Conservation (phyloP, 805 yeast species). For the Saccharomycopsis sp. region DNA sequence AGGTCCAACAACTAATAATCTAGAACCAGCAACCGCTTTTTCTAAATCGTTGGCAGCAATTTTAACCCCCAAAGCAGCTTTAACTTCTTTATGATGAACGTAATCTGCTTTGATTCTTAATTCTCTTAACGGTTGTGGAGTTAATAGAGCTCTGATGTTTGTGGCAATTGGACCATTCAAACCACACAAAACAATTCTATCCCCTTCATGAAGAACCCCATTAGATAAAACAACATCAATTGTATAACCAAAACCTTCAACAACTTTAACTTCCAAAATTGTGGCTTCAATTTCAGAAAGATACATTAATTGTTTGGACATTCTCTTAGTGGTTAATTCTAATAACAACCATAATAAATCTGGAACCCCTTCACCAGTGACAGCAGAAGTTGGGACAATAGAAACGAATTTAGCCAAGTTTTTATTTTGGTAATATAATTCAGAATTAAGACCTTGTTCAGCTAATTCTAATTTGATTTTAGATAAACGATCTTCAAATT, state of each 20-base stretch:
- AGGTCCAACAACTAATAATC: slow-evolving; percentile 88
- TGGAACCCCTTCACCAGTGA: slow-evolving; percentile 99
- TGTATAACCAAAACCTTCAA: slow-evolving; percentile 98
- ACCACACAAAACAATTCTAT: slow-evolving; percentile 91
- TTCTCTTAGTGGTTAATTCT: slow-evolving; percentile 95
- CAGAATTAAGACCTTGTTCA: slow-evolving; percentile 98
- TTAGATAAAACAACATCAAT: slow-evolving; percentile 97
- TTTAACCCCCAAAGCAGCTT: slow-evolving; percentile 98
- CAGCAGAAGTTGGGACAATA: slow-evolving; percentile 97
- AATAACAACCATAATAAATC: slow-evolving; percentile 92
- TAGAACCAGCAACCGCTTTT: slow-evolving; percentile 98
- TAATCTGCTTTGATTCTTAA: slow-evolving; percentile 94
- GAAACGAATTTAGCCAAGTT: slow-evolving; percentile 91
- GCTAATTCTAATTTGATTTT: slow-evolving; percentile 84
- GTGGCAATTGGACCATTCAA: slow-evolving; percentile 98
- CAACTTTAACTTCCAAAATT: slow-evolving; percentile 91
- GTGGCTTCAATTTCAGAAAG: slow-evolving; percentile 92
- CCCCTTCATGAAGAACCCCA: slow-evolving; percentile 93
- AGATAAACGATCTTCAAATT: slow-evolving; percentile 79
- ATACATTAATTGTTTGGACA: slow-evolving; percentile 98
- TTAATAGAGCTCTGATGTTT: slow-evolving; percentile 85
- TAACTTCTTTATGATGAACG: slow-evolving; percentile 93
- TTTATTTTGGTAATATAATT: slow-evolving; percentile 89
- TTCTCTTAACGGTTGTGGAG: slow-evolving; percentile 97
- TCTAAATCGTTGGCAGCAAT: slow-evolving; percentile 96